Evolutionary conservation across 2,329 filamentous ascomycete genomes (phyloP).

Genomic region (Davidsoniella australis): DNA sequence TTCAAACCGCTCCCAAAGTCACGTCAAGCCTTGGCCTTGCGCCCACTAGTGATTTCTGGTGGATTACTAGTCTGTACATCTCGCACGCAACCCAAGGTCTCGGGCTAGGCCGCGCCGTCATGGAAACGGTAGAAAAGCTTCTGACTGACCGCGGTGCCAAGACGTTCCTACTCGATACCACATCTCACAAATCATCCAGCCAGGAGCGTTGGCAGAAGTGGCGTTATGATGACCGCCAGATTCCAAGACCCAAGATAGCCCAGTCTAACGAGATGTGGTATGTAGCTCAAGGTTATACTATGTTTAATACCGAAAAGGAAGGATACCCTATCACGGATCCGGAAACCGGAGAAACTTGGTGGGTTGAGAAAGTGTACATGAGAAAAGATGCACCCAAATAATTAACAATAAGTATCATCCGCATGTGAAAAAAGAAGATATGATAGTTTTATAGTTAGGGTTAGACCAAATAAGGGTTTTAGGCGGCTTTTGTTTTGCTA

Average conservation of each 20-base stretch:
- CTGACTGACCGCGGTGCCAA: constrained; percentile 19
- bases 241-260: constrained; percentile 15
- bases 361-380: constrained; percentile 15
- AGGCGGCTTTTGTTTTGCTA: no score
- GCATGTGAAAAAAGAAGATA: not conserved
- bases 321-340: constrained; percentile 14
- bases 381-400: constrained; percentile 15
- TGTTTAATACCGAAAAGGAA: constrained; percentile 12
- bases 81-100: constrained; percentile 22
- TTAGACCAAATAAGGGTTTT: not conserved
- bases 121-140: constrained; percentile 21
- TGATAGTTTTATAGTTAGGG: not conserved
- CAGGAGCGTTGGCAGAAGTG: constrained; percentile 15
- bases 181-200: constrained; percentile 18
- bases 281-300: constrained; percentile 17
- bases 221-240: constrained; percentile 17
- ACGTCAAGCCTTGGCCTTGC: constrained; percentile 19
- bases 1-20: constrained; percentile 20
- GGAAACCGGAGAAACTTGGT: constrained; percentile 7
- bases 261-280: constrained; percentile 20
- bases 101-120: constrained; percentile 22
- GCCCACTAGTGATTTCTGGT: constrained; percentile 19
- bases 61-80: constrained; percentile 26
- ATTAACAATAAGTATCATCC: not conserved
- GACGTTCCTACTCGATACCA: constrained; percentile 22